Conservation (phyloP, 2,329 filamentous ascomycete genomes). For the Neodidymelliopsis sp. region DNA sequence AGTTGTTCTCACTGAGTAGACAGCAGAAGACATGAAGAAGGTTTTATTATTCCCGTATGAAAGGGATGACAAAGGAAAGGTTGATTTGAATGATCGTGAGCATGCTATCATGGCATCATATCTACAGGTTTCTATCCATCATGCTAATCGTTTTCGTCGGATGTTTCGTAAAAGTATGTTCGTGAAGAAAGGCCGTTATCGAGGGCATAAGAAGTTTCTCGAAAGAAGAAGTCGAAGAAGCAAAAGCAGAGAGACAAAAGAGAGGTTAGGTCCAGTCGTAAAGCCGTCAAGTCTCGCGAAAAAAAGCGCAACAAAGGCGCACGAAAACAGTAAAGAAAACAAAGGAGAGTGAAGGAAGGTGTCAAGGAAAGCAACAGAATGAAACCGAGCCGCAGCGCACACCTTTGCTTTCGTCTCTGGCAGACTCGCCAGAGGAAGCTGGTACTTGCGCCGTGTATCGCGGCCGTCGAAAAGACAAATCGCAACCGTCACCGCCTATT, state of each 20-base stretch:
- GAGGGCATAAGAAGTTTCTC: slow-evolving; percentile 11
- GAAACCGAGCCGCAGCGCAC: slow-evolving; percentile 12
- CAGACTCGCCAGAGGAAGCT: slow-evolving; percentile 34
- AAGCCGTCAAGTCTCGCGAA: slow-evolving; percentile 15
- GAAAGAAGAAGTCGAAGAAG: not conserved
- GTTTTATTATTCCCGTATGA: too few relatives aligned
- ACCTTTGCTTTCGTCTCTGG: slow-evolving; percentile 21
- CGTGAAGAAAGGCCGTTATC: slow-evolving; percentile 21
- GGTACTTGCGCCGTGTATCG: slow-evolving; percentile 29
- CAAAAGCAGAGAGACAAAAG: slow-evolving; percentile 17
- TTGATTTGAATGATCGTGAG: slow-evolving; percentile 35
- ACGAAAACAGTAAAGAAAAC: slow-evolving; percentile 18
- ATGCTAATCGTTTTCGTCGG: slow-evolving; percentile 2
- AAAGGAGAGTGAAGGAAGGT: slow-evolving; percentile 13
- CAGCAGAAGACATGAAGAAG: too few relatives aligned
- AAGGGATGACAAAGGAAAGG: slow-evolving; percentile 20
- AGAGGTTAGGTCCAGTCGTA: slow-evolving; percentile 18
- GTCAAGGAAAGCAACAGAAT: slow-evolving; percentile 7
- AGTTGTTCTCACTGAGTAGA: too few relatives aligned
- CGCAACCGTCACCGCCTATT: slow-evolving; percentile 18
- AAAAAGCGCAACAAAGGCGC: slow-evolving; percentile 6
- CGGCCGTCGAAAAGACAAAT: slow-evolving; percentile 9
- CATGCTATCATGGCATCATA: slow-evolving; percentile 29
- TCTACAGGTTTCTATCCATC: slow-evolving; percentile 21
- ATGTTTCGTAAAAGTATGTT: slow-evolving; percentile 23